These are phyloP conservation scores for Globisporangium solare DNA, from an alignment of 352 stramenopile genomes.

Conservation along the genomic window DNA sequence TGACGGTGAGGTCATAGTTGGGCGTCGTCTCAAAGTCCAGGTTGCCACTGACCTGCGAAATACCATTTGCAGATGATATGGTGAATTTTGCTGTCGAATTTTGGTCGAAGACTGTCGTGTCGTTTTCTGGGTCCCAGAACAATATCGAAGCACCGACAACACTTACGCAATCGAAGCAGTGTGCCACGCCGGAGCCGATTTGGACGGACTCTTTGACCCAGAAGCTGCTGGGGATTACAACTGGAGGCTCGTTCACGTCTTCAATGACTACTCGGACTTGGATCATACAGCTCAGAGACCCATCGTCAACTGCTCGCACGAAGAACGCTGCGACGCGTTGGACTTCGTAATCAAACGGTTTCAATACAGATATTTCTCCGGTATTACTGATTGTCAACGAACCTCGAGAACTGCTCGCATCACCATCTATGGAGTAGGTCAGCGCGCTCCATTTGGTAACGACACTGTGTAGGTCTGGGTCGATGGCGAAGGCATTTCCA, in stretches of 20 bases:
- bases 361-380: neutral
- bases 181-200: constrained; percentile 3
- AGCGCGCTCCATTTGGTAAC: constrained; percentile 5
- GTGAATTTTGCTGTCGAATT: constrained; percentile 24
- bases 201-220: constrained; percentile 39
- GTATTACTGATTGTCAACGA: constrained; percentile 1
- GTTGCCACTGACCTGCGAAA: neutral
- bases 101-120: constrained; percentile 30
- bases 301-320: constrained; percentile 3
- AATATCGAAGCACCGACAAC: constrained; percentile 15
- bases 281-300: neutral
- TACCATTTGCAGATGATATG: constrained; percentile 13
- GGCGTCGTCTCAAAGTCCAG: constrained; percentile 7
- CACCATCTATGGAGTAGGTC: constrained; percentile 1
- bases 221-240: constrained; percentile 24
- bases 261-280: constrained; percentile 2
- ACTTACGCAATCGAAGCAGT: constrained; percentile 15
- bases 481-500: neutral
- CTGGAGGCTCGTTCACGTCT: constrained; percentile 34
- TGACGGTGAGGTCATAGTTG: constrained; percentile 8
- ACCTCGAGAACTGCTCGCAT: neutral
- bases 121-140: constrained; percentile 64
- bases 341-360: constrained; percentile 6
- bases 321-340: neutral
- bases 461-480: neutral